phyloP scores from a whole-genome alignment of 2,329 filamentous ascomycete species.

The Fusarium oligoseptatum region DNA sequence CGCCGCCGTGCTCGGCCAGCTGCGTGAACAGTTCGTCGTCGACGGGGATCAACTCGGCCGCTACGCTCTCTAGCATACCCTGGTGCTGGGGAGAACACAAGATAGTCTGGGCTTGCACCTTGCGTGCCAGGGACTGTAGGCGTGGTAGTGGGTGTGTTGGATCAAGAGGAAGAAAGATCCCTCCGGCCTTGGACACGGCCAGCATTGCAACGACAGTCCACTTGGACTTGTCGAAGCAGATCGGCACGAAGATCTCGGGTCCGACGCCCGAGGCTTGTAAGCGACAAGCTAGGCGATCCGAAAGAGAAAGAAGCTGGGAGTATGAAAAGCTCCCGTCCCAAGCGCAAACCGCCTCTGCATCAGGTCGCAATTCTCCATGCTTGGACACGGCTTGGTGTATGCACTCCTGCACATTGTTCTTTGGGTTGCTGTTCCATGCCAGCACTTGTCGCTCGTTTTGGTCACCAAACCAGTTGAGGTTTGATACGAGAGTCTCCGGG shows the following conservation, averaged over 20 bases:
- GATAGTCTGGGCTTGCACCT: conserved; percentile 33
- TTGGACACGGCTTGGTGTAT: conserved; percentile 59
- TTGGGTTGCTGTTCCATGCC: conserved; percentile 28
- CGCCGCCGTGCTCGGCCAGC: neutral
- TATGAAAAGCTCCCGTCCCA: conserved; percentile 62
- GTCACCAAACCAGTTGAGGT: conserved; percentile 63
- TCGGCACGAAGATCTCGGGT: conserved; percentile 44
- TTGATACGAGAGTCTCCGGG: conserved; percentile 55
- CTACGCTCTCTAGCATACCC: conserved; percentile 21
- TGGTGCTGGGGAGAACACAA: conserved; percentile 40
- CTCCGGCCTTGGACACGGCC: conserved; percentile 45
- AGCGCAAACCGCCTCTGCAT: conserved; percentile 55
- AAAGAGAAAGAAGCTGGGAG: conserved; percentile 54
- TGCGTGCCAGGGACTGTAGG: conserved; percentile 24
- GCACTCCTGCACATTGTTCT: conserved; percentile 50
- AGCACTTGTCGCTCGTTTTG: conserved; percentile 65
- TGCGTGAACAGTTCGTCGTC: conserved; percentile 29
- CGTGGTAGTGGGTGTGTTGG: conserved; percentile 38
- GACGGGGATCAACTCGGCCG: conserved; percentile 31
- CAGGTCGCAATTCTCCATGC: conserved; percentile 51
- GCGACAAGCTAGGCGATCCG: conserved; percentile 51
- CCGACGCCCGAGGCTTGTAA: conserved; percentile 39
- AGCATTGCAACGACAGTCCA: conserved; percentile 48
- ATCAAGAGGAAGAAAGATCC: conserved; percentile 42
- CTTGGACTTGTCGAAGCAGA: conserved; percentile 49